Evolutionary conservation across 306 rosid species (phyloP).

Genomic region (Pachyrhizus erosus): DNA sequence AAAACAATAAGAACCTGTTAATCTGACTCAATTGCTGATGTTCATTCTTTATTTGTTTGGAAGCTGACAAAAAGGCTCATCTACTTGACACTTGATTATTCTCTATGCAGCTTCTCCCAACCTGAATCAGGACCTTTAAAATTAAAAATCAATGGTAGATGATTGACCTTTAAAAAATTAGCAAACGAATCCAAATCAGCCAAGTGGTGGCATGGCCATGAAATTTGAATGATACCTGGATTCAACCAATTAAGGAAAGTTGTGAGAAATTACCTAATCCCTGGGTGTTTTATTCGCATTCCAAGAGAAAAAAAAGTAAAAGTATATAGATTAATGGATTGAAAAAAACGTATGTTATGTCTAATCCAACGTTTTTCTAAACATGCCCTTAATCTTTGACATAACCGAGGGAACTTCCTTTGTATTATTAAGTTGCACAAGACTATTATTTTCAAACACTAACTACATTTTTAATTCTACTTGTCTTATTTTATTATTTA

Average conservation of each 20-base stretch:
- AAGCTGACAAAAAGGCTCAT: slow-evolving; percentile 7
- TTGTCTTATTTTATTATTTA: neutral
- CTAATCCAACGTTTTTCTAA: too few relatives aligned
- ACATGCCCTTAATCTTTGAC: neutral
- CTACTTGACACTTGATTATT: neutral
- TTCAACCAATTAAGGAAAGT: slow-evolving; percentile 18
- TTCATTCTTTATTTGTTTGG: slow-evolving; percentile 9
- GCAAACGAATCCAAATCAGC: neutral
- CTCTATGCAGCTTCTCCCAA: neutral
- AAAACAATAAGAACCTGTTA: slow-evolving; percentile 20
- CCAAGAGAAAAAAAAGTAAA: too few relatives aligned
- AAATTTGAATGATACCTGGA: neutral
- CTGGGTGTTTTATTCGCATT: too few relatives aligned
- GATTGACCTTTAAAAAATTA: neutral
- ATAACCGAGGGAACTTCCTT: neutral
- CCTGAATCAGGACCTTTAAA: neutral
- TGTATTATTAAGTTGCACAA: neutral
- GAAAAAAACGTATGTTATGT: too few relatives aligned
- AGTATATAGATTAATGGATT: too few relatives aligned
- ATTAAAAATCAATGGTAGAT: neutral
- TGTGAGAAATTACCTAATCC: too few relatives aligned
- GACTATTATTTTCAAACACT: neutral
- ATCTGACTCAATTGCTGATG: slow-evolving; percentile 15
- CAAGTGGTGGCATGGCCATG: neutral
- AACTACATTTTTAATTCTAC: neutral